Evolutionary conservation across 768 basidiomycete species (phyloP), one percentile per base, ranked within the genome.

Genomic region (Saitozyma podzolica): DNA sequence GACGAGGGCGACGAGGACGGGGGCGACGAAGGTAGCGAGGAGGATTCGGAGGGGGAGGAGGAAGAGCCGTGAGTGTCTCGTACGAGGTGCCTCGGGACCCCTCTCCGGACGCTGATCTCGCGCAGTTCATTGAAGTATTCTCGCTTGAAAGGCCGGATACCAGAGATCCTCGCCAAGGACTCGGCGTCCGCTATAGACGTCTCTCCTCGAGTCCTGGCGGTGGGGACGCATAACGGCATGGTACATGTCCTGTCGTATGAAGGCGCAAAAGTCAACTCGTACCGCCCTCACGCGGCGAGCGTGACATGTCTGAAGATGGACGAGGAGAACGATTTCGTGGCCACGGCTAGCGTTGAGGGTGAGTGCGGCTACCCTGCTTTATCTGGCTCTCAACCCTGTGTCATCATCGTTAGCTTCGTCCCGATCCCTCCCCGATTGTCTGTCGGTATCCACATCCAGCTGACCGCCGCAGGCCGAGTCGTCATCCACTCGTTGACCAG

Each of bases 261-360:
- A 37, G 95, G 94, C 5, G 85, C 86, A 59, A 86, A 89, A 50
- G 84, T 93, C 80, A 94, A 92, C 79, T 90, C 91, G 1, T 96
- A 88, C 80, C 88, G 92, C 73, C 91, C 90, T 1, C 96, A 99
- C 74, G 82, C 86, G 41, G 94, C 94, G 0, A 91, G 91, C 10
- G 83, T 98, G 59, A 85, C 87, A 61, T 92, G 92, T 74, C 87
- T 98, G 43, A 85, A 84, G 54, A 84, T 98, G 73, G 94, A 97
- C 75, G 82, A 83, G 58, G 89, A 89, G 0, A 88, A 86, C 40
- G 92, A 96, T 61, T 97, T 92, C 71, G 85, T 98, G 8, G 92
- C 88, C 1, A 93, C 92, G 8, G 89, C 94, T 0, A 92, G 92
- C 4, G 87, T 95, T 65, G 95, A 99, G 80, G 95, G 95, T 91